Evolutionary conservation across 2,329 filamentous ascomycete species (phyloP).

Genomic region (Nothophaeocryptopus gaeumannii): DNA sequence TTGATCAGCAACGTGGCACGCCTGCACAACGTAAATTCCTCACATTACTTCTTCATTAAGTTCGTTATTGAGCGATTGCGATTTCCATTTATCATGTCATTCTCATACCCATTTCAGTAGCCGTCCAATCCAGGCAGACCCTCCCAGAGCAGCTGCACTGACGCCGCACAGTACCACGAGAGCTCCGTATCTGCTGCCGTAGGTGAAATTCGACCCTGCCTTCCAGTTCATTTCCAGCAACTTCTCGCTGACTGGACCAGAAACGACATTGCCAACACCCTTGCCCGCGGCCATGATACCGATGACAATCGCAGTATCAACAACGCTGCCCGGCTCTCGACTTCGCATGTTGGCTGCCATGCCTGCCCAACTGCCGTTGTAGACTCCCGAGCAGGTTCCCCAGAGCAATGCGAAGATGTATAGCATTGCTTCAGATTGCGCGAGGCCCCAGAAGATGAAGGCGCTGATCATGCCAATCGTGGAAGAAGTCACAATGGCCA

Average conservation of each 20-base stretch:
- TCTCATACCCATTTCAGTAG: conserved; percentile 20
- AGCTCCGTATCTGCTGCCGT: conserved; percentile 44
- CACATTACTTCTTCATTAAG: no score
- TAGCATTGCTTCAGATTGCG: conserved; percentile 40
- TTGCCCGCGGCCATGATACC: conserved; percentile 49
- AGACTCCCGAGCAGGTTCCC: conserved; percentile 42
- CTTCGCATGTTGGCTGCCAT: conserved; percentile 24
- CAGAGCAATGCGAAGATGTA: conserved; percentile 46
- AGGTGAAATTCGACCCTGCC: conserved; percentile 39
- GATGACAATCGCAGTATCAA: conserved; percentile 51
- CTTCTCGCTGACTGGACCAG: conserved; percentile 52
- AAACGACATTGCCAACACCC: conserved; percentile 52
- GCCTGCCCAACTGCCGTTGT: conserved; percentile 37
- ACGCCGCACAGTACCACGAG: conserved; percentile 45
- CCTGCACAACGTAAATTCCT: no score
- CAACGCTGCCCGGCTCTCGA: conserved; percentile 15
- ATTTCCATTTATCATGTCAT: background rate
- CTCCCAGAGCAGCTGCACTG: conserved; percentile 36
- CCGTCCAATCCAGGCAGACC: conserved; percentile 23
- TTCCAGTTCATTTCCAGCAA: conserved; percentile 40
- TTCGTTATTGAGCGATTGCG: background rate
- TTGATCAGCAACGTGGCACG: no score
- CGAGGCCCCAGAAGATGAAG: conserved; percentile 48
- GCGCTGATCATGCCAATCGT: conserved; percentile 37
- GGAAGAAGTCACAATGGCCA: conserved; percentile 39